Base-by-base conservation (phyloP, 2,329 filamentous ascomycete species). In the Bipolaris victoriae region DNA sequence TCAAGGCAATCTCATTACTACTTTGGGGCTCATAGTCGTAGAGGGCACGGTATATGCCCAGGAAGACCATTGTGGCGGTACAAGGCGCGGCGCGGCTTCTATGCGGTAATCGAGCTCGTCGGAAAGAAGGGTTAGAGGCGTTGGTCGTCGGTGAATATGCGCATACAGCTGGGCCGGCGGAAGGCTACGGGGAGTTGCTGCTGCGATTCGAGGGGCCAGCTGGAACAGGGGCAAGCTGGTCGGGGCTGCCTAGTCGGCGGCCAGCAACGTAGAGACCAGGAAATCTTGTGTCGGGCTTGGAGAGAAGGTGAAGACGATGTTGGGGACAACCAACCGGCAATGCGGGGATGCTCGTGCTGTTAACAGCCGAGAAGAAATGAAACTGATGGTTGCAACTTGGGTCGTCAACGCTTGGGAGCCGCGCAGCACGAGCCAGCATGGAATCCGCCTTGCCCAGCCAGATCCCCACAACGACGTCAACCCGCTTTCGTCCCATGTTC, bases 11-110 rank as follows among this genome's bases (percentile, higher is more conserved):
- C 84, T 98, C 94, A 64, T 90, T 90, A 70, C 91, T 89, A 68
- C 87, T 88, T 77, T 96, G 92, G 62, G 94, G 92, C 74, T 84
- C 83, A 81, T 98, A 98, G 81, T 97, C 92, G 83, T 96, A 98
- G 71, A 97, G 74, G 72, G 93, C 94, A 75, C 87, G 90, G 82
- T 91, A 97, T 66, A 98, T 88, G 69, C 92, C 93, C 71, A 96
- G 80, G 82, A 98, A 98, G 65, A 90, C 92, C 93, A 97, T 97
- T 57, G 66, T 63, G 66, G 41, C 62, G 50, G 62, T 36, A 15
- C 51, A 47, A 43, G 58, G 59, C 51, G 61, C 56, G 46, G 66
- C 63, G 61, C 65, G 58, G 56, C 56, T 52, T 55, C 47, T 52
- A 31, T 16, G 40, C 26, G 41, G 24, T 40, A 24, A 39, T 40